A percentile compares a stretch with the other conserved stretches of the same genome.
These are phyloP conservation scores for Eutrema heterophyllum DNA, from an alignment of 345 rosid genomes.

Conservation along the genomic window DNA sequence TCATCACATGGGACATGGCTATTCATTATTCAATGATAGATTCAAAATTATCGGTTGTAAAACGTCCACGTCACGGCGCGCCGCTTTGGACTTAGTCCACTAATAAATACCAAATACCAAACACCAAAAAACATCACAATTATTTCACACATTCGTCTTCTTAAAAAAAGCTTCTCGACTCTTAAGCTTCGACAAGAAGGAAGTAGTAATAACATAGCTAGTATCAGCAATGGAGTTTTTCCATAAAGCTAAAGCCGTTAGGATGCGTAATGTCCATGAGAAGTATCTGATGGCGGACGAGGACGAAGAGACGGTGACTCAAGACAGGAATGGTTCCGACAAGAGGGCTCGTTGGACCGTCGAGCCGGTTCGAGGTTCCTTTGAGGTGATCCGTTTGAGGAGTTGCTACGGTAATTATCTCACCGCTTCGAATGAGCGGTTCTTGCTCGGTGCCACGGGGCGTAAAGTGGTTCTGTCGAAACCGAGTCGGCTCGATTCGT, in stretches of 20 bases:
- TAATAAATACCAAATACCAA: background rate
- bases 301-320: constrained; percentile 64
- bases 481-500: constrained; percentile 46
- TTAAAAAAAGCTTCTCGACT: background rate
- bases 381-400: constrained; percentile 53
- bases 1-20: constrained; percentile 3
- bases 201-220: background rate
- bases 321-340: constrained; percentile 66
- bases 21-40: background rate
- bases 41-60: background rate
- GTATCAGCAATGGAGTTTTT: constrained; percentile 60
- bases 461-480: constrained; percentile 56
- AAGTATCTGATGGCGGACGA: constrained; percentile 71
- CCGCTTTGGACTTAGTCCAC: constrained; percentile 17
- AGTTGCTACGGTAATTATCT: constrained; percentile 63
- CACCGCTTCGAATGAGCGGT: constrained; percentile 72
- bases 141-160: background rate
- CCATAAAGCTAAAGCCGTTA: constrained; percentile 68
- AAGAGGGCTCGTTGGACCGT: constrained; percentile 64
- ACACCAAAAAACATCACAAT: background rate
- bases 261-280: constrained; percentile 65
- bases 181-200: background rate
- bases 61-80: constrained; percentile 15
- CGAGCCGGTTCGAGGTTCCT: constrained; percentile 49
- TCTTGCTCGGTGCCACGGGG: constrained; percentile 74